Percentiles rank a stretch among this genome's conserved stretches.
phyloP scores from a whole-genome alignment of 192 early-diverging fungal genomes.

The Piromyces finnis region DNA sequence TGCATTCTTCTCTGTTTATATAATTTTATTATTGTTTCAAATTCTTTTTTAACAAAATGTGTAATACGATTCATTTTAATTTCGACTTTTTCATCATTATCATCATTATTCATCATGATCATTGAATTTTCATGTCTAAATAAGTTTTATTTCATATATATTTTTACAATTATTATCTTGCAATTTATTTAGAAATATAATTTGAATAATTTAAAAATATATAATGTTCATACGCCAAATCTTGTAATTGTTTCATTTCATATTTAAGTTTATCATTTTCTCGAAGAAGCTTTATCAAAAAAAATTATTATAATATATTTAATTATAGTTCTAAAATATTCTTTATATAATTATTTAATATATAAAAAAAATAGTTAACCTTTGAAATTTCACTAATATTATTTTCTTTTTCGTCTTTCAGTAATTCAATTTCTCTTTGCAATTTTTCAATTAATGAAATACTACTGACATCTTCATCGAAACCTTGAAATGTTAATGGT shows the following conservation, averaged over 20 bases:
- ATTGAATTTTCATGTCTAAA: background rate
- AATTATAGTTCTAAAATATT: no score
- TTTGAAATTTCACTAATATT: conserved; percentile 12
- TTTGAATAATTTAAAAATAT: no score
- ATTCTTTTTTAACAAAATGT: background rate
- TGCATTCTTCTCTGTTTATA: background rate
- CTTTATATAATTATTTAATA: no score
- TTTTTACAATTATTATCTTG: no score
- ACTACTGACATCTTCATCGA: background rate
- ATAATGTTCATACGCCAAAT: background rate
- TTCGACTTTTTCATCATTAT: background rate
- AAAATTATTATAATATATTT: background rate
- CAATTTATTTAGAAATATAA: no score
- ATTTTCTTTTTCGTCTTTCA: conserved; percentile 4
- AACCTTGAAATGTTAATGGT: conserved; percentile 10
- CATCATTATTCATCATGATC: background rate
- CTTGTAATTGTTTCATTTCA: background rate
- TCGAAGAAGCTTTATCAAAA: background rate
- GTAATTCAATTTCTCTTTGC: conserved; percentile 1
- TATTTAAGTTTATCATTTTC: background rate
- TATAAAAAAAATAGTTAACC: background rate
- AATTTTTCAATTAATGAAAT: background rate
- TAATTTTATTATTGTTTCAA: background rate
- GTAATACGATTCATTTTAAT: background rate
- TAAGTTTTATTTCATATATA: no score